Base-by-base conservation (phyloP, 2,329 filamentous ascomycete species). In the Paracamarosporium sp. region DNA sequence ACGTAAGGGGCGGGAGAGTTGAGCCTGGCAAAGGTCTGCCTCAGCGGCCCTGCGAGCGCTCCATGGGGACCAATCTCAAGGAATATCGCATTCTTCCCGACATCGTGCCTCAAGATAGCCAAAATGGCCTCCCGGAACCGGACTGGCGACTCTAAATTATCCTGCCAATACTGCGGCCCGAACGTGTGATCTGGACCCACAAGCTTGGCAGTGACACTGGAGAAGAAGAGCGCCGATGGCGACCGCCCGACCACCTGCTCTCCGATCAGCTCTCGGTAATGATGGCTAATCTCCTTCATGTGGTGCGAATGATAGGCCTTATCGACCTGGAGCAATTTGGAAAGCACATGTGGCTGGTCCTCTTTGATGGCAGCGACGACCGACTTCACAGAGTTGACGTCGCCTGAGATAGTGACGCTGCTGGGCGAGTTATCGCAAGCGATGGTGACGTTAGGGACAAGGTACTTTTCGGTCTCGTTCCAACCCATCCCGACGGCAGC, bases 231-330 rank as follows among this genome's bases (percentile, higher is more conserved):
- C 27, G 43, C 25, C 5, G 3, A 25, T 22, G 52, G 35, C 3
- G 20, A 38, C n/a, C 15, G 25, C 8, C 12, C 17, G 24, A 4
- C 13, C 7, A 38, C 13, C 53, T 50, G 53, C 48, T 51, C 7
- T 44, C 11, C 24, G 25, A 53, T 35, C 11, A 20, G 20, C 13
- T 36, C 50, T n/a, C n/a, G n/a, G n/a, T n/a, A n/a, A n/a, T n/a
- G n/a, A n/a, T n/a, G n/a, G n/a, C n/a, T n/a, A n/a, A n/a, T n/a
- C n/a, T n/a, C n/a, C n/a, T 66, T 12, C 77, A 80, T 80, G 31
- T 81, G 78, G n/a, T n/a, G n/a, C n/a, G 78, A 80, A 55, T 82
- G 81, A 50, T 82, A 82, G 0, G 80, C 81, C 13, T 64, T 71
- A 20, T 79, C 74, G 2, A 81, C 78, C 50, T 73, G 69, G 2